These are phyloP conservation scores for Suillus luteus DNA, from an alignment of 768 basidiomycete species.

Conservation along the genomic window DNA sequence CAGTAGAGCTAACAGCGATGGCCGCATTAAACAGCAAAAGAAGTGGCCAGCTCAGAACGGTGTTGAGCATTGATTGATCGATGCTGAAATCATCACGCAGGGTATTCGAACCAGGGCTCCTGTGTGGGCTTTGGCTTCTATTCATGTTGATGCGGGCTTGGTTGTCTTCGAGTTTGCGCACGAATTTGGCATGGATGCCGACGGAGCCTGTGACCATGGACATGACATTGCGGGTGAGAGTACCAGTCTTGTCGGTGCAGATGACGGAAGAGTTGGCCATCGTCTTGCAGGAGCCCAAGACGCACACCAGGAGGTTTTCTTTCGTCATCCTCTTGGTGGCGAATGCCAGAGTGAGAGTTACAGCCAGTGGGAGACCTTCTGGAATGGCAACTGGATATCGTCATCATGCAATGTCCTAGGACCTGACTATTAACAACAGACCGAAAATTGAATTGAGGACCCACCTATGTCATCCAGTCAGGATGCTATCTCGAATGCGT, in stretches of 20 bases:
- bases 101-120: conserved; percentile 32
- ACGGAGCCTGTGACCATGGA: conserved; percentile 94
- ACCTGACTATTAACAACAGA: too few relatives aligned
- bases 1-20: conserved; percentile 91
- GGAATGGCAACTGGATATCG: too few relatives aligned
- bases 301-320: conserved; percentile 92
- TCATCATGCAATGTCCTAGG: too few relatives aligned
- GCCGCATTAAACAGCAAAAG: conserved; percentile 76
- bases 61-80: conserved; percentile 72
- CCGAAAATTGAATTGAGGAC: too few relatives aligned
- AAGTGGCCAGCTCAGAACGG: conserved; percentile 60
- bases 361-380: conserved; percentile 94
- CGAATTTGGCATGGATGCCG: conserved; percentile 94
- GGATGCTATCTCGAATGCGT: too few relatives aligned
- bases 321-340: conserved; percentile 98
- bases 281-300: conserved; percentile 95
- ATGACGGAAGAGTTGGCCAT: conserved; percentile 98
- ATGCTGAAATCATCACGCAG: conserved; percentile 77
- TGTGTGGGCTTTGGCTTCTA: conserved; percentile 42
- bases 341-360: conserved; percentile 94
- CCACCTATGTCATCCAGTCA: too few relatives aligned
- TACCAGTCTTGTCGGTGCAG: conserved; percentile 96
- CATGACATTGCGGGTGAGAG: conserved; percentile 95
- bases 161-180: conserved; percentile 74
- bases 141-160: conserved; percentile 70